phyloP scores from a whole-genome alignment of 1,139 yeast genomes.

The Pichia sp. region DNA sequence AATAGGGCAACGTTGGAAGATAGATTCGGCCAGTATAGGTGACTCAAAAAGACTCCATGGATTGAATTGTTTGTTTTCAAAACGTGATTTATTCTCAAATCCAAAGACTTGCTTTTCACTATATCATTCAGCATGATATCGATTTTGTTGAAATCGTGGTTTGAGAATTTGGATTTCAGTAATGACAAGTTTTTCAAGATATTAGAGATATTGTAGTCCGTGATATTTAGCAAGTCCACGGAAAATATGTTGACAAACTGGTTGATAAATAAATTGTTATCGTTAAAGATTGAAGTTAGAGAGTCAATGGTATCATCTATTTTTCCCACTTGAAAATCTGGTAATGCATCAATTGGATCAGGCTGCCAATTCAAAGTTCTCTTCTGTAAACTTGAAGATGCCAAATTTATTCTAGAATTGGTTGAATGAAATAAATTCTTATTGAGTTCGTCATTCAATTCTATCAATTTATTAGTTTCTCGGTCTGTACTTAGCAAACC shows the following conservation, averaged over 20 bases:
- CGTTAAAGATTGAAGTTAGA: slow-evolving; percentile 70
- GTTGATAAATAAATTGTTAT: slow-evolving; percentile 63
- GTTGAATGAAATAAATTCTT: slow-evolving; percentile 14
- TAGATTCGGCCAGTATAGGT: slow-evolving; percentile 48
- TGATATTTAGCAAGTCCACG: slow-evolving; percentile 47
- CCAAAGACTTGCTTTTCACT: slow-evolving; percentile 44
- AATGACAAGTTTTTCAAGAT: slow-evolving; percentile 41
- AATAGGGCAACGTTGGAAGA: slow-evolving; percentile 35
- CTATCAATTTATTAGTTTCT: slow-evolving; percentile 41
- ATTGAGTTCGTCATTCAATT: slow-evolving; percentile 52
- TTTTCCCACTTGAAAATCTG: slow-evolving; percentile 69
- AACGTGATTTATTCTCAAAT: slow-evolving; percentile 27
- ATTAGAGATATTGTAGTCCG: slow-evolving; percentile 43
- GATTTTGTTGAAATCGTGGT: slow-evolving; percentile 57
- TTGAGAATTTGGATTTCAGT: slow-evolving; percentile 49
- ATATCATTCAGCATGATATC: slow-evolving; percentile 88
- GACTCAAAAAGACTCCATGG: slow-evolving; percentile 41
- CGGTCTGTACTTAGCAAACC: slow-evolving; percentile 55
- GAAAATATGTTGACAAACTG: slow-evolving; percentile 72
- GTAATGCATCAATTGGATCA: slow-evolving; percentile 89
- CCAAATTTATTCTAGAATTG: neutral
- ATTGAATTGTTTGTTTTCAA: neutral
- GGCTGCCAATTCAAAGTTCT: slow-evolving; percentile 65
- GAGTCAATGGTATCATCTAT: slow-evolving; percentile 69
- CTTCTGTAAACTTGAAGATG: slow-evolving; percentile 2